These are phyloP conservation scores for Backusella westeae DNA, from an alignment of 192 early-diverging fungal genomes.

Conservation along the genomic window DNA sequence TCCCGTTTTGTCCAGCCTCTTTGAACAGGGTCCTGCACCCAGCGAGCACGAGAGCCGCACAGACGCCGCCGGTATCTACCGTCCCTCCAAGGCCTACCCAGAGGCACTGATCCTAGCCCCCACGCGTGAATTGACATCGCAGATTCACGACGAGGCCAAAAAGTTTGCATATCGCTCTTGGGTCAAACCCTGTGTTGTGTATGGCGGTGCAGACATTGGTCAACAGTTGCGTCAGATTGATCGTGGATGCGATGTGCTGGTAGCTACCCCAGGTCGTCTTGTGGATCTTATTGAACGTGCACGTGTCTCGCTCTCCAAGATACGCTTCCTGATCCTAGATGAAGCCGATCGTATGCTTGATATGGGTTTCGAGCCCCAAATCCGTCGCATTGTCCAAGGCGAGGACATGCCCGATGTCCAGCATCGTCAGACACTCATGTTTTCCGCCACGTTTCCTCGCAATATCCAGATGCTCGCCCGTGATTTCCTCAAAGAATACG, in stretches of 20 bases:
- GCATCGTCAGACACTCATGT: conserved; percentile 94
- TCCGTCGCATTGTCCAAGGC: conserved; percentile 85
- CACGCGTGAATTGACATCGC: conserved; percentile 93
- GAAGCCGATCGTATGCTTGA: conserved; percentile 99
- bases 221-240: conserved; percentile 85
- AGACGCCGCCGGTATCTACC: conserved; percentile 17
- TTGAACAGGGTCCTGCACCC: conserved; percentile 63
- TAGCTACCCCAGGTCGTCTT: conserved; percentile 96
- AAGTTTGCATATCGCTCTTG: conserved; percentile 87
- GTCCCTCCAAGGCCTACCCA: conserved; percentile 67
- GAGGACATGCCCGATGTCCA: conserved; percentile 71
- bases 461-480: conserved; percentile 83
- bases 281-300: conserved; percentile 89
- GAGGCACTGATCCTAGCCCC: conserved; percentile 86
- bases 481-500: conserved; percentile 82
- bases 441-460: conserved; percentile 90
- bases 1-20: conserved; percentile 90
- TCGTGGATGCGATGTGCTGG: conserved; percentile 89
- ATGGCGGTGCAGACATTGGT: conserved; percentile 93
- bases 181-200: conserved; percentile 90
- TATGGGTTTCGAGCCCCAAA: conserved; percentile 91
- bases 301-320: conserved; percentile 72
- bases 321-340: conserved; percentile 87
- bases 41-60: background rate
- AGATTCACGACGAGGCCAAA: conserved; percentile 90